Conservation (phyloP, 129 eudicot species). For the Cynara cardunculus region DNA sequence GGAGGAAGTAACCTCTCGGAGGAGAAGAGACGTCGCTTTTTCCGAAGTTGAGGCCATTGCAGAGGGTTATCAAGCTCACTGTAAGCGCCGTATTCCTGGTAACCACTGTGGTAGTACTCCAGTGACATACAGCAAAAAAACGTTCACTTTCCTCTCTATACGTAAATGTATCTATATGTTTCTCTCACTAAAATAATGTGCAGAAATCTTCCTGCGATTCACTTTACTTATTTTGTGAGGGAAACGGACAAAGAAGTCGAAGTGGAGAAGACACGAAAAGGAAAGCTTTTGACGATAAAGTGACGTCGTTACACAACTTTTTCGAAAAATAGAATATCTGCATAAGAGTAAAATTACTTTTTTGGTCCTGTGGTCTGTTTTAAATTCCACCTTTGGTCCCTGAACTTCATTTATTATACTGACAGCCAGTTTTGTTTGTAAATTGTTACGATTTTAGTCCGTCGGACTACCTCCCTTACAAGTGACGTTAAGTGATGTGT, state of each 20-base stretch:
- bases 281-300: not conserved
- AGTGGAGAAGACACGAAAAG: not conserved
- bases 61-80: constrained; percentile 30
- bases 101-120: constrained; percentile 18
- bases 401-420: too few relatives aligned
- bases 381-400: too few relatives aligned
- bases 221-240: not conserved
- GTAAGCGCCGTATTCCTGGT: constrained; percentile 20
- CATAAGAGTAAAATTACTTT: too few relatives aligned
- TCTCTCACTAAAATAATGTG: constrained; percentile 5
- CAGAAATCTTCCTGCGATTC: not conserved
- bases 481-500: too few relatives aligned
- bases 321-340: not conserved
- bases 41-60: constrained; percentile 54
- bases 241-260: constrained; percentile 21
- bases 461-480: too few relatives aligned
- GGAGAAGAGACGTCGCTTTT: constrained; percentile 41
- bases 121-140: constrained; percentile 35
- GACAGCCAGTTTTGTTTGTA: too few relatives aligned
- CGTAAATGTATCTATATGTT: constrained; percentile 5
- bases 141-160: not conserved
- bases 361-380: too few relatives aligned
- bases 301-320: not conserved
- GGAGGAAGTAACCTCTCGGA: constrained; percentile 21
- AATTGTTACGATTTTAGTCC: too few relatives aligned